Percentiles rank a stretch among this genome's conserved stretches.
Conservation (phyloP, 2,329 filamentous ascomycete species). For the Tolypocladium ovalisporum region DNA sequence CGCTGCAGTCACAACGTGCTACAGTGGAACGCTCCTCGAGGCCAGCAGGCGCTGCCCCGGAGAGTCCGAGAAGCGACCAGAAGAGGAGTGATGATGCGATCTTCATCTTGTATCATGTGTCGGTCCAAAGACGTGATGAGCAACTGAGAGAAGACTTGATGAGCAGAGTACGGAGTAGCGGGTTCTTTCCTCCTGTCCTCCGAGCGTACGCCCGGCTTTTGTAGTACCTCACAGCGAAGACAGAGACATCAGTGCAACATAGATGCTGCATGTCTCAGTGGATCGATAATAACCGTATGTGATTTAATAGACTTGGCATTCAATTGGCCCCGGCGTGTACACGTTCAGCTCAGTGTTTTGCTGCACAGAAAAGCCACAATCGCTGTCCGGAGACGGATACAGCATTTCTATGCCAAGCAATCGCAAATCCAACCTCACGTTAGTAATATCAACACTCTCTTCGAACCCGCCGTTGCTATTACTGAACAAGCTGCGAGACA, state of each 20-base stretch:
- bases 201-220: background rate
- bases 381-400: too few relatives aligned
- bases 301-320: background rate
- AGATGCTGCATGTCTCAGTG: background rate
- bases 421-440: too few relatives aligned
- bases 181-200: background rate
- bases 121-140: background rate
- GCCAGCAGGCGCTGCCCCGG: background rate
- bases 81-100: background rate
- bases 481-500: too few relatives aligned
- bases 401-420: too few relatives aligned
- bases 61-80: background rate
- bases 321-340: too few relatives aligned
- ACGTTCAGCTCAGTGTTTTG: too few relatives aligned
- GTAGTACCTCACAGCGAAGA: background rate
- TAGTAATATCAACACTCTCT: too few relatives aligned
- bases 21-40: background rate
- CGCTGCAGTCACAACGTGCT: background rate
- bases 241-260: background rate
- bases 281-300: background rate
- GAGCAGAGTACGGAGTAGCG: background rate
- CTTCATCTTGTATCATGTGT: background rate
- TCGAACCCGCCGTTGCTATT: too few relatives aligned
- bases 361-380: too few relatives aligned
- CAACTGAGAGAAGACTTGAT: background rate